Percentiles rank a stretch among this genome's conserved stretches.
phyloP scores from a whole-genome alignment of 2,329 filamentous ascomycete species.

The Bimuria novae-zelandiae region DNA sequence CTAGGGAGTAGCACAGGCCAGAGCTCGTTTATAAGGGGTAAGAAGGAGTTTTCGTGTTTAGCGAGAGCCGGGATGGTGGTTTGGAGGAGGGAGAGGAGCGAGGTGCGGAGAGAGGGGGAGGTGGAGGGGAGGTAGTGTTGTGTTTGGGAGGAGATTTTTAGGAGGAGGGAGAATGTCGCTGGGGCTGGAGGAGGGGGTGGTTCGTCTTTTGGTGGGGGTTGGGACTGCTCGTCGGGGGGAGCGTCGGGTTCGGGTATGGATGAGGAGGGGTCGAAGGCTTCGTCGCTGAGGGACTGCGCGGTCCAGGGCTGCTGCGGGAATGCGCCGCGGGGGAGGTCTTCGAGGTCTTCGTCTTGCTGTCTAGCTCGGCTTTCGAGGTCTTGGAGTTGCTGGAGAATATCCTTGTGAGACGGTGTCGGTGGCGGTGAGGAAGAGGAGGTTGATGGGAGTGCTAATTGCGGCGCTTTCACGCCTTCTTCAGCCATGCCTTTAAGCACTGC shows the following conservation, averaged over 20 bases:
- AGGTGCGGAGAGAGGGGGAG: conserved; percentile 76
- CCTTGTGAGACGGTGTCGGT: conserved; percentile 1
- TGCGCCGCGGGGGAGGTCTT: conserved; percentile 17
- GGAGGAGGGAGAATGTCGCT: conserved; percentile 78
- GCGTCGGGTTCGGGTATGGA: conserved; percentile 38
- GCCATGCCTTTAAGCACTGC: conserved; percentile 80
- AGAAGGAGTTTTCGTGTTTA: conserved; percentile 77
- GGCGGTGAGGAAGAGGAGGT: conserved; percentile 3
- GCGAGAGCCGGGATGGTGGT: conserved; percentile 75
- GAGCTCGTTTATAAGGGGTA: conserved; percentile 86
- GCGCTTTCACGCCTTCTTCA: conserved; percentile 72
- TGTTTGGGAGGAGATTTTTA: conserved; percentile 79
- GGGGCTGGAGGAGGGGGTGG: conserved; percentile 68
- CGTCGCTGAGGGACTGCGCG: conserved; percentile 37
- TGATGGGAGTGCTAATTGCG: conserved; percentile 50
- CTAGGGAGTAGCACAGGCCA: conserved; percentile 82
- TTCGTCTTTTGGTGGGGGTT: conserved; percentile 60
- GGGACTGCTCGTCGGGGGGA: conserved; percentile 29
- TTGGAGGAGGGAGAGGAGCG: conserved; percentile 75
- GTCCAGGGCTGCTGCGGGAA: conserved; percentile 44
- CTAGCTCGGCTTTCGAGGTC: conserved; percentile 38
- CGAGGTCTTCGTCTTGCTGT: conserved; percentile 30
- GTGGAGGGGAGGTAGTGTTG: conserved; percentile 90
- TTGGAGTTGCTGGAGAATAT: conserved; percentile 36
- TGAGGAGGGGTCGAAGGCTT: conserved; percentile 38